Conservation (phyloP, 352 stramenopile species). For the Globisporangium irregulare region DNA sequence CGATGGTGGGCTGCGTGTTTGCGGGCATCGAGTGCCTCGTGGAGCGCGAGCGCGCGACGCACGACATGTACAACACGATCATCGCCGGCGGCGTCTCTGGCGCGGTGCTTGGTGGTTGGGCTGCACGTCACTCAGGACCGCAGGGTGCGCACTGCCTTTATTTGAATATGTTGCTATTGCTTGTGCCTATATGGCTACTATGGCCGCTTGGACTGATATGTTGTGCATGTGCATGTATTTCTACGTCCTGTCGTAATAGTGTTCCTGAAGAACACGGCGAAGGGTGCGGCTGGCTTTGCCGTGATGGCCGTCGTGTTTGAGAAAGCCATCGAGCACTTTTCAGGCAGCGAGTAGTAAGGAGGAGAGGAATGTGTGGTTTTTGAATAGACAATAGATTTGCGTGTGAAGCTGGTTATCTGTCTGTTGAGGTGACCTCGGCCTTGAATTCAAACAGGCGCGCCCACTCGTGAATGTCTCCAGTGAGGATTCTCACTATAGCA, state of each 20-base stretch:
- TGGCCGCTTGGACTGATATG: neutral
- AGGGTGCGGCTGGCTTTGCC: slow-evolving; percentile 75
- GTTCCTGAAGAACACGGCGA: slow-evolving; percentile 63
- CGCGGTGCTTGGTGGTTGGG: slow-evolving; percentile 63
- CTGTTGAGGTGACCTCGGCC: neutral
- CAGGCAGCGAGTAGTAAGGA: slow-evolving; percentile 21
- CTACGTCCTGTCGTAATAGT: slow-evolving; percentile 30
- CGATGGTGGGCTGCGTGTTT: slow-evolving; percentile 77
- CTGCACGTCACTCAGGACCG: slow-evolving; percentile 52
- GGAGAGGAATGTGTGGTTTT: neutral
- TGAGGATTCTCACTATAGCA: too few relatives aligned
- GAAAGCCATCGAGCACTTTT: slow-evolving; percentile 71
- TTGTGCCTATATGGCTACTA: neutral
- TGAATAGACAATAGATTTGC: neutral
- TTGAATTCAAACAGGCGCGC: neutral
- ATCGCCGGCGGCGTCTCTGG: slow-evolving; percentile 70
- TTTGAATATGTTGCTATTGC: neutral
- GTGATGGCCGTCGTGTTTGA: slow-evolving; percentile 86
- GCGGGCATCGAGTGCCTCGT: slow-evolving; percentile 81
- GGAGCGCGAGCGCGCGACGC: slow-evolving; percentile 71
- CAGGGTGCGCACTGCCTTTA: slow-evolving; percentile 39
- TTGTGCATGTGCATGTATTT: neutral
- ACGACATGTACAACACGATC: slow-evolving; percentile 79
- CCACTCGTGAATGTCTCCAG: too few relatives aligned
- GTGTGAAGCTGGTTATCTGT: neutral